Base-by-base conservation (phyloP, 306 rosid species). In the Pyrus betulifolia region DNA sequence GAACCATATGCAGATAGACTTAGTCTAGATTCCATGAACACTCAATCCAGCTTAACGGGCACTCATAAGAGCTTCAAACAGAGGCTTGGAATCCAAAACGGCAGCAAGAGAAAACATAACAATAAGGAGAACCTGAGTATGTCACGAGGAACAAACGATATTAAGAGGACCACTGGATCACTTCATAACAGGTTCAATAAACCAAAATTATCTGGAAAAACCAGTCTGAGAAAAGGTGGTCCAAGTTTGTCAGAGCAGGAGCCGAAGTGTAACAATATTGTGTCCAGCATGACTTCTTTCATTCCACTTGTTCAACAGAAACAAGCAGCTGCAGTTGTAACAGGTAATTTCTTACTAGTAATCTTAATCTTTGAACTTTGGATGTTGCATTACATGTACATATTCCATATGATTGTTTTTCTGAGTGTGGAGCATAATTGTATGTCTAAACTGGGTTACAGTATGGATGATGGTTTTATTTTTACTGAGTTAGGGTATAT, bases 231-330 rank as follows among this genome's bases (percentile, higher is more conserved):
- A 75, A 85, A 70, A 45, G 88, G 71, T 45, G 83, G 88, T 54
- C 72, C 86, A 65, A 81, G 77, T 74, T 68, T 77, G 46, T 81
- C 91, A 19, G 87, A 49, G 54, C 73, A 70, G 57, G 93, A 80
- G 84, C 63, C 92, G 46, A 79, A 76, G 74, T 79, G 60, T 80
- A 89, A 65, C 84, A 92, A 96, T 74, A 89, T 91, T 30, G 87
- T 91, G 77, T 87, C 97, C 77, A 93, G 84, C 67, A 46, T 92
- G 30, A 78, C 91, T 82, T 96, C 99, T 76, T 93, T 96, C 77
- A 82, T 96, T 87, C 99, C 99, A 31, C 87, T 93, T 70, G 98
- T 96, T 63, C 96, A 88, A 83, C 96, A 91, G 87, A 91, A 93
- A 77, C 97, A 92, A 89, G 90, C 97, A 28, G 89, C 96, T 11